Conservation (phyloP, 2,329 filamentous ascomycete genomes). For the Talaromyces sp. region DNA sequence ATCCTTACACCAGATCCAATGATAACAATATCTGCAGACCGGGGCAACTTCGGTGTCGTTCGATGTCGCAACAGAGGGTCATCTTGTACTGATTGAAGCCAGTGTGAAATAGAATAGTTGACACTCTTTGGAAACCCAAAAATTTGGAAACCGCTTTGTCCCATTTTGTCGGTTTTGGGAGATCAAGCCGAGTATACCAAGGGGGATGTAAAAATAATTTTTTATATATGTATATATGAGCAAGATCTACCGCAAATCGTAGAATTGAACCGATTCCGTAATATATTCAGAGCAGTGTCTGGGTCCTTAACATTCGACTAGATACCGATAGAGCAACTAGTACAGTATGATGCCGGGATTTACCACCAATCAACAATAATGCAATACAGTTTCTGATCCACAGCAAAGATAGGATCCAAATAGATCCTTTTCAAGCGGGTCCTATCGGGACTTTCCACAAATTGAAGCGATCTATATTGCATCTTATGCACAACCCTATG, state of each 20-base stretch:
- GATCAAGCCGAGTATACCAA: neutral
- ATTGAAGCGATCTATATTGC: neutral
- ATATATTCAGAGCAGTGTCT: neutral
- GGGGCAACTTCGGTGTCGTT: neutral
- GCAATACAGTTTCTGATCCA: neutral
- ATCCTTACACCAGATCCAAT: neutral
- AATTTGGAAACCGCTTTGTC: neutral
- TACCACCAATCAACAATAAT: neutral
- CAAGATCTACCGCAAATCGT: neutral
- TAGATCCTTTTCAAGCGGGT: neutral
- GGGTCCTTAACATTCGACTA: neutral
- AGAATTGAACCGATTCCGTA: neutral
- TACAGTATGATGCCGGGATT: neutral
- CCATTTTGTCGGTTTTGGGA: neutral
- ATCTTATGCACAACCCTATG: neutral
- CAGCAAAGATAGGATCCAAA: neutral
- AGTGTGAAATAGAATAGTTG: conserved; percentile 3
- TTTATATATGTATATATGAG: neutral
- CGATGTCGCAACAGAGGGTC: neutral
- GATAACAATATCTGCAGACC: neutral
- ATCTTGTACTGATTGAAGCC: neutral
- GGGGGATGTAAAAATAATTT: neutral
- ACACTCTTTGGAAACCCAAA: neutral
- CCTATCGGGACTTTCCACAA: neutral
- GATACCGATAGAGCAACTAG: neutral